phyloP scores from a whole-genome alignment of 2,329 filamentous ascomycete genomes.

The Aspergillus costaricaensis region DNA sequence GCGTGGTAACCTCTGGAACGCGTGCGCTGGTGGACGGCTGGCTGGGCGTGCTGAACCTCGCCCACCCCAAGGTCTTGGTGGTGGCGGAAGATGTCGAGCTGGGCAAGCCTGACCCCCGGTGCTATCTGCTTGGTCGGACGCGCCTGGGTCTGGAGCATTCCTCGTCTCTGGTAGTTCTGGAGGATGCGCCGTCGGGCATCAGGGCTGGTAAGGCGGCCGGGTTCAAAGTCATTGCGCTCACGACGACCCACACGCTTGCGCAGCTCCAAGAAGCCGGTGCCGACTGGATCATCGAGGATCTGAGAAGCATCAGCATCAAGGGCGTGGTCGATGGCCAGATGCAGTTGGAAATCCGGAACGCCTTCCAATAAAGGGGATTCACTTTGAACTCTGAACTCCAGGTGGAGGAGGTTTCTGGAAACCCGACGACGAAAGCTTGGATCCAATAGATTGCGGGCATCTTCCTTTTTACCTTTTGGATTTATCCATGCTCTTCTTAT shows the following conservation, averaged over 20 bases:
- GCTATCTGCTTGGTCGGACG: constrained; percentile 69
- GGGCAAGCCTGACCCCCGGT: constrained; percentile 76
- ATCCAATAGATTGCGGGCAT: constrained; percentile 2
- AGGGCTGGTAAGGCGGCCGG: constrained; percentile 80
- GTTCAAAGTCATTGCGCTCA: constrained; percentile 79
- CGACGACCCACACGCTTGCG: constrained; percentile 76
- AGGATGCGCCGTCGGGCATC: constrained; percentile 87
- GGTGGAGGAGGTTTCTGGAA: constrained; percentile 1
- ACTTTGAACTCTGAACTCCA: not conserved
- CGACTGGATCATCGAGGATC: constrained; percentile 82
- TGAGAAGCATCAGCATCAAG: constrained; percentile 69
- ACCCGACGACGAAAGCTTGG: constrained; percentile 1
- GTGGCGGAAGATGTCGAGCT: constrained; percentile 73
- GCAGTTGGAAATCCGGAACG: constrained; percentile 68
- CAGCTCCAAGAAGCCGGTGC: constrained; percentile 75
- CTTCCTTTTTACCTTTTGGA: not conserved
- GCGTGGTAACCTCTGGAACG: constrained; percentile 78
- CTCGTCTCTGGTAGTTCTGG: constrained; percentile 70
- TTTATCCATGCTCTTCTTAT: too few species aligned
- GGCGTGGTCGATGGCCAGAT: constrained; percentile 60
- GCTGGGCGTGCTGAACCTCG: constrained; percentile 67
- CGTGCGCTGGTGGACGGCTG: constrained; percentile 67
- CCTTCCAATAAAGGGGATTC: constrained; percentile 38
- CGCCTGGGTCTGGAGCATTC: constrained; percentile 56
- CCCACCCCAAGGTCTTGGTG: constrained; percentile 66